phyloP scores from a whole-genome alignment of 2,329 filamentous ascomycete genomes.

The Arthrobotrys musiformis region DNA sequence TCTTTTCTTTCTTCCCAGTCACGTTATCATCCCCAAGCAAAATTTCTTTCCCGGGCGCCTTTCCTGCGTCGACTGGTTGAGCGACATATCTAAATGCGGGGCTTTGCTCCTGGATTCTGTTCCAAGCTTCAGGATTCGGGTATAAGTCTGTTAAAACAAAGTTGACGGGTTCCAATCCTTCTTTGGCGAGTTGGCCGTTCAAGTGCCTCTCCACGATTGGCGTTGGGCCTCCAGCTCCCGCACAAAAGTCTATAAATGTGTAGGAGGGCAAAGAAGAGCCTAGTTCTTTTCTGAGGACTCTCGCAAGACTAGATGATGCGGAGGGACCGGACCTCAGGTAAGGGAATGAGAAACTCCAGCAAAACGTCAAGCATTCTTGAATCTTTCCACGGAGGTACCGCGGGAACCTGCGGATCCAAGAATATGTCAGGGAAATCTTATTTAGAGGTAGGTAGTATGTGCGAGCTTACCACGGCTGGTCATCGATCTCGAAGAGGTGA shows the following conservation, averaged over 20 bases:
- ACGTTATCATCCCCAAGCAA: slow-evolving; percentile 50
- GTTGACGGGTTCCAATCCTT: slow-evolving; percentile 63
- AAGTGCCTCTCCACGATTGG: slow-evolving; percentile 72
- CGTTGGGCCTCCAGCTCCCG: slow-evolving; percentile 77
- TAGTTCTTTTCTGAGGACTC: slow-evolving; percentile 68
- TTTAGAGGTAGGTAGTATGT: no score
- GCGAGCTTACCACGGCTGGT: slow-evolving; percentile 70
- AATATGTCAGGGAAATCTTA: slow-evolving; percentile 8
- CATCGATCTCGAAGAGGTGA: slow-evolving; percentile 75
- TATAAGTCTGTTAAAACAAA: slow-evolving; percentile 76
- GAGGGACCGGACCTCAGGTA: slow-evolving; percentile 54
- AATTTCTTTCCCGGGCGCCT: slow-evolving; percentile 67
- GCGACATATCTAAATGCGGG: slow-evolving; percentile 70
- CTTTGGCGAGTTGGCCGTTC: slow-evolving; percentile 63
- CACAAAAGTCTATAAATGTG: slow-evolving; percentile 79
- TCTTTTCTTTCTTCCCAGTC: slow-evolving; percentile 63
- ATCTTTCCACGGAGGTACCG: slow-evolving; percentile 72
- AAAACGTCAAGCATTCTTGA: slow-evolving; percentile 73
- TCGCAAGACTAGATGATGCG: slow-evolving; percentile 70
- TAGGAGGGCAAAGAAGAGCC: slow-evolving; percentile 67
- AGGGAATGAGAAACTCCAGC: slow-evolving; percentile 70
- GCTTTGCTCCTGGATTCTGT: slow-evolving; percentile 67
- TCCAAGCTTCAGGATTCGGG: slow-evolving; percentile 73
- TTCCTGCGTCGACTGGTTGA: slow-evolving; percentile 73
- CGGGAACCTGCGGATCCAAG: slow-evolving; percentile 69